Base-by-base conservation (phyloP, 2,329 filamentous ascomycete species). In the Colletotrichum tofieldiae region DNA sequence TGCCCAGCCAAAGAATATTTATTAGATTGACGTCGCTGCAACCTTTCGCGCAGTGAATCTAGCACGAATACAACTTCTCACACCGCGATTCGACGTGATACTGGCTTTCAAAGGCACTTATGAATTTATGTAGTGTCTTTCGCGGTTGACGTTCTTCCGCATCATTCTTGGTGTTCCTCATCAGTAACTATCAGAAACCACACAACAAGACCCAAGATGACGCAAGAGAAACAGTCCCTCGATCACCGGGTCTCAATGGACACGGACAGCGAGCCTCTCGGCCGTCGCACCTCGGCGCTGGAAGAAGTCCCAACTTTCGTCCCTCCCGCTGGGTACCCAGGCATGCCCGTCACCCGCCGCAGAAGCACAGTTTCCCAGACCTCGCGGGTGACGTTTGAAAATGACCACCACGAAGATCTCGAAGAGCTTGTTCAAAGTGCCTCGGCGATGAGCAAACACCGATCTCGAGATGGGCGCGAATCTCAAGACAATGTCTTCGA, bases 401-500 rank as follows among this genome's bases (percentile, higher is more conserved):
- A 67, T 43, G 64, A 71, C 29, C 49, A 43, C 26, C 39, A 49
- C 1, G 68, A 67, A 11, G 68, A 71, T 12, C 45, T 62, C 26
- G 64, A 71, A 37, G 68, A 67, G n/a, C 68, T 67, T 3, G 68
- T 71, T 23, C 56, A 11, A 12, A 62, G 56, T 23, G 26, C 64
- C 26, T 67, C 68, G 2, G 64, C 68, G 20, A 18, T 63, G 47
- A 62, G 68, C 56, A 47, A 52, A 20, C 68, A 62, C 8, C 56
- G 51, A 11, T 71, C 64, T n/a, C 56, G 68, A 23, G 64, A 71
- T n/a, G 52, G 51, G 56, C 56, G 49, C 26, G 68, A 67, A 5
- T 71, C 68, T 14, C 64, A 71, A 29, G 68, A 67, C 41, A 43
- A 62, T 26, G 64, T 67, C 20, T 67, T 67, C 37, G 68, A 71